Base-by-base conservation (phyloP, 179 eudicot species). In the Sideroxylon spinosum region DNA sequence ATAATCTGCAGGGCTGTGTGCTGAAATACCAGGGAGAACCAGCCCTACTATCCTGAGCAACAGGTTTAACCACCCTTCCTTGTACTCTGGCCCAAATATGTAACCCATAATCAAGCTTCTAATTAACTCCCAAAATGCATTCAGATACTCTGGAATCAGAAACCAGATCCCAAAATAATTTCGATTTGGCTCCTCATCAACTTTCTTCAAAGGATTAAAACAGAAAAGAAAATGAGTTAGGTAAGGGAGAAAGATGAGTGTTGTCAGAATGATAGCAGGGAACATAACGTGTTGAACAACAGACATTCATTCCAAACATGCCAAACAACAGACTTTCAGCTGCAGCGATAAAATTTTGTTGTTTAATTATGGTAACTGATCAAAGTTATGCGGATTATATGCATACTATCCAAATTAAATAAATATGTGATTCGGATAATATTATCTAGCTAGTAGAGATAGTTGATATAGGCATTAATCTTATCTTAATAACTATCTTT, bases 171-270 rank as follows among this genome's bases (percentile, higher is more conserved):
- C 90, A 77, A 84, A 90, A 80, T 82, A 88, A 78, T 93, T 93
- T 69, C 78, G 77, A 86, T 93, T 90, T 16, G 97, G 97, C 83
- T 93, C 92, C 76, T 93, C 97, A 0, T 86, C 85, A 32, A 92
- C 92, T 79, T 70, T 78, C 95, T 91, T 67, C 68, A 81, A 73
- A 37, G 44, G 16, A 56, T 37, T 6, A 37, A 37, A 37, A 37
- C 9, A 37, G 13, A 46, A 32, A 20, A 66, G 37, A 71, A 17
- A n/a, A 64, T 28, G 52, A 49, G 25, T 10, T n/a, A 29, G 20
- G 75, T 37, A 37, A 37, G 44, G 5, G 44, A 37, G 1, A 37
- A 37, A 4, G 5, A 3, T 6, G 4, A 37, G 44, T 37, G 44
- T 37, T 37, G 0, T 37, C 44, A 37, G 44, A 37, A 37, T 37